Evolutionary conservation across 192 early-diverging fungal species (phyloP).

Genomic region (Umbelopsis sp.): DNA sequence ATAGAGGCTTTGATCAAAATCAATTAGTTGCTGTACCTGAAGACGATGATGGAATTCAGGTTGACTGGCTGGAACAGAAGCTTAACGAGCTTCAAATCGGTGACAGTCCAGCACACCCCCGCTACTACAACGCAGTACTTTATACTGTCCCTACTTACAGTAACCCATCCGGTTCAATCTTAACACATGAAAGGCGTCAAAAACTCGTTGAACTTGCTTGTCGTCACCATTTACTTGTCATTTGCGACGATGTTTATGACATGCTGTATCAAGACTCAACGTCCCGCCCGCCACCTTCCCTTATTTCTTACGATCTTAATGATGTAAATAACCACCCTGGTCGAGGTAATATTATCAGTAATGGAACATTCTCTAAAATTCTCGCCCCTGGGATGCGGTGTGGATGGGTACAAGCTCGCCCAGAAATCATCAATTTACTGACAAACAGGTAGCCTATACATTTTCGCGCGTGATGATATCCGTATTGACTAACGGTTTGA

Average conservation of each 20-base stretch:
- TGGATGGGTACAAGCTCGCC: slow-evolving; percentile 32
- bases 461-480: no score
- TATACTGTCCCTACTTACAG: slow-evolving; percentile 40
- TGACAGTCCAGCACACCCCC: not conserved
- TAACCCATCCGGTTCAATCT: slow-evolving; percentile 32
- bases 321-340: not conserved
- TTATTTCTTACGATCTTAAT: slow-evolving; percentile 29
- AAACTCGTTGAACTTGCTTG: slow-evolving; percentile 27
- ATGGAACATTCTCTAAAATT: slow-evolving; percentile 39
- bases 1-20: slow-evolving; percentile 19
- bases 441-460: slow-evolving; percentile 23
- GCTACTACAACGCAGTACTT: slow-evolving; percentile 21
- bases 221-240: slow-evolving; percentile 28
- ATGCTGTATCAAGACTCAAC: slow-evolving; percentile 23
- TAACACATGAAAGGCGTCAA: slow-evolving; percentile 10
- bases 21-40: slow-evolving; percentile 35
- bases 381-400: slow-evolving; percentile 29
- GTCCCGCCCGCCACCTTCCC: not conserved
- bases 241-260: slow-evolving; percentile 44
- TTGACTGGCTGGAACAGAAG: not conserved
- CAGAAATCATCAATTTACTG: slow-evolving; percentile 13
- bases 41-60: slow-evolving; percentile 22
- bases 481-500: not conserved
- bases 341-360: slow-evolving; percentile 22
- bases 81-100: not conserved